A percentile compares a stretch with the other conserved stretches of the same genome.
These are phyloP conservation scores for Metschnikowia shivogae DNA, from an alignment of 805 yeast species.

Conservation along the genomic window DNA sequence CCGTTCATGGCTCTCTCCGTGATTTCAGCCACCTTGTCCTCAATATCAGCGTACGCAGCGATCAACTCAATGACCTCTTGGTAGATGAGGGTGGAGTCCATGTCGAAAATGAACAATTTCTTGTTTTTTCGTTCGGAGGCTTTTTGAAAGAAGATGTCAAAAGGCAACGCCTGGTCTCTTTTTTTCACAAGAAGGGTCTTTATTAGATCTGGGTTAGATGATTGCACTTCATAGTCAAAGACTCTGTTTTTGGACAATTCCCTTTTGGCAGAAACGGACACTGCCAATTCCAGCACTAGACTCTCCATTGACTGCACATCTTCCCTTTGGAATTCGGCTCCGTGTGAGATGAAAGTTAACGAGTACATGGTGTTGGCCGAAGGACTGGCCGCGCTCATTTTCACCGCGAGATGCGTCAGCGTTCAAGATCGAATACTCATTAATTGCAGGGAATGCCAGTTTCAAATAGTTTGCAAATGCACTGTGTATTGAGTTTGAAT, in stretches of 20 bases:
- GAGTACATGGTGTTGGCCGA: conserved; percentile 9
- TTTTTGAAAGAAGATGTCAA: conserved; percentile 34
- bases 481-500: too few relatives aligned
- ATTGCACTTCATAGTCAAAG: conserved; percentile 16
- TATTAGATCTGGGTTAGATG: conserved; percentile 14
- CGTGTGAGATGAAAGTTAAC: conserved; percentile 18
- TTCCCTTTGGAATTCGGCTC: conserved; percentile 7
- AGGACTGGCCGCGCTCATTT: not conserved
- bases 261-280: conserved; percentile 10
- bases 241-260: conserved; percentile 17
- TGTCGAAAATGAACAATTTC: conserved; percentile 82
- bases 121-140: conserved; percentile 26
- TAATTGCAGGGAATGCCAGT: too few relatives aligned
- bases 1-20: conserved; percentile 97
- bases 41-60: conserved; percentile 91
- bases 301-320: conserved; percentile 11
- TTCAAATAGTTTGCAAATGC: too few relatives aligned
- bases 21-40: conserved; percentile 78
- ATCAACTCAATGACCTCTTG: conserved; percentile 96
- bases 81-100: conserved; percentile 95
- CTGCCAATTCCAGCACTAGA: conserved; percentile 10
- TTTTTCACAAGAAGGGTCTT: conserved; percentile 10
- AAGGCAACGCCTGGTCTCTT: conserved; percentile 8
- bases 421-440: too few relatives aligned
- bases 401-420: not conserved